Base-by-base conservation (phyloP, 352 stramenopile species). In the Elongisporangium senticosum region DNA sequence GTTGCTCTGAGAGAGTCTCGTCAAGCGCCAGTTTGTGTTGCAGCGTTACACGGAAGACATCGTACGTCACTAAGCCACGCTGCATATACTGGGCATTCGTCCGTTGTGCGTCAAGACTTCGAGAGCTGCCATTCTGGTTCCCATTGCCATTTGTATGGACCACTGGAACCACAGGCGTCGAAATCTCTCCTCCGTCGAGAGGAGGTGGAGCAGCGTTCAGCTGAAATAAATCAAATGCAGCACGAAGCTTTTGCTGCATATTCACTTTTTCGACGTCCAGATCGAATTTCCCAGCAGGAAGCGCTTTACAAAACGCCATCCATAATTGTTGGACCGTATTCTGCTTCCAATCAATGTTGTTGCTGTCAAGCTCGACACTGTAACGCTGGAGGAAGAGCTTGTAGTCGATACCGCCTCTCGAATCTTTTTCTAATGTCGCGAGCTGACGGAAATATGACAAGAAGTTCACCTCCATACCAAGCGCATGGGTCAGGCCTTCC, bases 1-100 rank as follows among this genome's bases (percentile, higher is more conserved):
- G 87, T 50, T 95, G 83, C 61, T 95, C 87, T 14, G 86, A 93
- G 5, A 98, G 72, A 0, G 71, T 83, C 21, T 78, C 71, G 1
- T 64, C 59, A 0, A 93, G 66, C 13, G 79, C 71, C 6, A 93
- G 61, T 17, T 77, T 79, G 8, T 66, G 69, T 62, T 89, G 80
- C 21, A 93, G 76, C 11, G 83, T 93, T 6, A 75, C 74, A 5
- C 83, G 78, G 39, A 93, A 93, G 26, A 89, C 79, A 28, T 89
- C 80, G 59, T 93, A 93, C 19, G 83, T 90, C 49, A 92, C 74
- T 14, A 81, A 62, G 4, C 69, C 71, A 66, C 75, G 75, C 24
- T 67, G 71, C 20, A 84, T 62, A 15, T 75, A 86, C 53, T 65
- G 83, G n/a, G 77, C 69, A 26, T 83, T 68, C 51, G 60, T 78